Conservation (phyloP, 306 rosid genomes). For the Vicia sativa region DNA sequence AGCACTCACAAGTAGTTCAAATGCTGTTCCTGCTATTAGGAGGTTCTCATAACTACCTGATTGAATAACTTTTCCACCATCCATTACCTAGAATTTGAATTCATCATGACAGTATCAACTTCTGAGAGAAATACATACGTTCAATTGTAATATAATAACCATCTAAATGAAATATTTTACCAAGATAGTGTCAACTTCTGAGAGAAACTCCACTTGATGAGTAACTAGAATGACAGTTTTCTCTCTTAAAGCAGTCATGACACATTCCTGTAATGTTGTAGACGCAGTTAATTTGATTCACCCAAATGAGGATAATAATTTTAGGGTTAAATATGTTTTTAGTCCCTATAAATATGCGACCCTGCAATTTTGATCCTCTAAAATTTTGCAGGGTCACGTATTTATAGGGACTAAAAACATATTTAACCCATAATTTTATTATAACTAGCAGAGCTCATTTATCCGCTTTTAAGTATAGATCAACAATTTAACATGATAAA, state of each 20-base stretch:
- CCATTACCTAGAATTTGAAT: neutral
- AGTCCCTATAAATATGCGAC: no score
- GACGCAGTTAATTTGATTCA: slow-evolving; percentile 27
- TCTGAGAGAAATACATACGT: no score
- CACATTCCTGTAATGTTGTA: slow-evolving; percentile 63
- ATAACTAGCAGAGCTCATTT: neutral
- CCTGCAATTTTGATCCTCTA: no score
- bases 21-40: slow-evolving; percentile 56
- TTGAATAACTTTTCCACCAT: neutral
- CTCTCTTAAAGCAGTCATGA: neutral
- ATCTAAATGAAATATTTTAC: slow-evolving; percentile 36
- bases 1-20: slow-evolving; percentile 78
- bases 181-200: slow-evolving; percentile 59
- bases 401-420: no score
- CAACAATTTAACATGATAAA: neutral
- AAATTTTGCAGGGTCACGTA: no score
- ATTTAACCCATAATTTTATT: neutral
- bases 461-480: neutral
- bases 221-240: slow-evolving; percentile 1
- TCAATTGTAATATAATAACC: neutral
- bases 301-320: neutral
- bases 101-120: no score
- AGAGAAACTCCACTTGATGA: slow-evolving; percentile 2
- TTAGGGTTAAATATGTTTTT: no score
- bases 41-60: slow-evolving; percentile 1